Percentiles rank a stretch among this genome's conserved stretches.
Evolutionary conservation across 1,284 basidiomycete species (phyloP).

Genomic region (Neonothopanus nambi): DNA sequence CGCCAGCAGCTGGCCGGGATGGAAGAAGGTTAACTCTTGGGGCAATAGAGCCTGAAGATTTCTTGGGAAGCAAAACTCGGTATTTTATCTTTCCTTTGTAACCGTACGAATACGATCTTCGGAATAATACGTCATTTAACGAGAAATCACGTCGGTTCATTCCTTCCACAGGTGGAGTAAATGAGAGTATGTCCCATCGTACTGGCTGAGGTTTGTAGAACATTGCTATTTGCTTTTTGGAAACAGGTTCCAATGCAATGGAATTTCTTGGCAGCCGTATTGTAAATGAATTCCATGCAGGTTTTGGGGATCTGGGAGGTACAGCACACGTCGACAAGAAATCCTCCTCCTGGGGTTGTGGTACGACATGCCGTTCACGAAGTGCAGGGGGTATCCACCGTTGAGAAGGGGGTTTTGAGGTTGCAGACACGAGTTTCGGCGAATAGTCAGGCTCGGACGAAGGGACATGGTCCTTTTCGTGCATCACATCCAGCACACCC

Average conservation of each 20-base stretch:
- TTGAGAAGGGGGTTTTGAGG: constrained; percentile 18
- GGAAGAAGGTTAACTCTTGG: constrained; percentile 47
- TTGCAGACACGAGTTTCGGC: constrained; percentile 17
- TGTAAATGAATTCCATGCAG: constrained; percentile 52
- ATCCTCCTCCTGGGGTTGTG: constrained; percentile 40
- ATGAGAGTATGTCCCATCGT: constrained; percentile 72
- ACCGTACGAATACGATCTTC: constrained; percentile 32
- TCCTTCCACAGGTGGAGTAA: constrained; percentile 72
- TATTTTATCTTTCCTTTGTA: constrained; percentile 50
- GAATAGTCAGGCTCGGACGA: constrained; percentile 25
- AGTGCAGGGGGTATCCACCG: constrained; percentile 61
- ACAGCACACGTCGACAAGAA: constrained; percentile 52
- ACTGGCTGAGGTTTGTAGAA: constrained; percentile 43
- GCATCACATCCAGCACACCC: constrained; percentile 78
- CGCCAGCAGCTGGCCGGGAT: constrained; percentile 30
- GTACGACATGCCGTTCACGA: constrained; percentile 37
- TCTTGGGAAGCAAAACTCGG: constrained; percentile 55
- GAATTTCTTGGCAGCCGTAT: constrained; percentile 60
- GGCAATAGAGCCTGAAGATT: constrained; percentile 19
- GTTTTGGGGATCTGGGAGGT: constrained; percentile 54
- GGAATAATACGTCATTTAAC: constrained; percentile 72
- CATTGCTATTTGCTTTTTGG: constrained; percentile 44
- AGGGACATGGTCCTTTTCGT: constrained; percentile 37
- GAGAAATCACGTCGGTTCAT: constrained; percentile 64
- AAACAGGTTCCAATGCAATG: constrained; percentile 42